phyloP scores from a whole-genome alignment of 73 alveolate genomes.

The Diophrys sp. region DNA sequence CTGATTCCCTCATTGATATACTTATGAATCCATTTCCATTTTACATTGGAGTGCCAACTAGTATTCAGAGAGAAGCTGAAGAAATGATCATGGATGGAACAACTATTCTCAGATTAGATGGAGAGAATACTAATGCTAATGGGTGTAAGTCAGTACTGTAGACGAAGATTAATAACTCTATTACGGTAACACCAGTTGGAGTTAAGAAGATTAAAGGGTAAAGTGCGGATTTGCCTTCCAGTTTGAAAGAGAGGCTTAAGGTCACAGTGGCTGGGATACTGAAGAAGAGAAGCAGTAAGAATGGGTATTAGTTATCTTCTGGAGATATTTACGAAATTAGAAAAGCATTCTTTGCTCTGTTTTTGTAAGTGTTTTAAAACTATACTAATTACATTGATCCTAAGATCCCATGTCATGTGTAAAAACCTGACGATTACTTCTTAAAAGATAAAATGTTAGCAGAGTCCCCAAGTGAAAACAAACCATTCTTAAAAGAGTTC shows the following conservation, averaged over 20 bases:
- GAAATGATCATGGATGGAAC: constrained; percentile 46
- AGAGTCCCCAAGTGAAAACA: constrained; percentile 23
- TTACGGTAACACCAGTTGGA: neutral
- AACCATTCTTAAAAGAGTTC: constrained; percentile 32
- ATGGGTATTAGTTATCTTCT: constrained; percentile 9
- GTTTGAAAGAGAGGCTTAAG: constrained; percentile 7
- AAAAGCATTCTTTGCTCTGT: constrained; percentile 29
- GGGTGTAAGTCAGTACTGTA: too few relatives aligned
- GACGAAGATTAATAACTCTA: neutral
- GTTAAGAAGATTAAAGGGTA: neutral
- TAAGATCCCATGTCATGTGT: neutral
- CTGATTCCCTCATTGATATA: constrained; percentile 41
- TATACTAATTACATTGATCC: constrained; percentile 18
- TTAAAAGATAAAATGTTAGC: constrained; percentile 11
- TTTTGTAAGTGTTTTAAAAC: constrained; percentile 17
- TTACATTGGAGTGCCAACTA: constrained; percentile 29
- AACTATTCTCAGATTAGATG: constrained; percentile 23
- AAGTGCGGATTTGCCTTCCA: constrained; percentile 42
- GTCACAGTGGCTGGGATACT: constrained; percentile 8
- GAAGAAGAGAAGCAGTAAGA: constrained; percentile 14
- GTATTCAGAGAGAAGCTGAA: constrained; percentile 18
- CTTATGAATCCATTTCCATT: constrained; percentile 50
- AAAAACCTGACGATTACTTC: constrained; percentile 13
- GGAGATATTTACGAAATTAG: constrained; percentile 31
- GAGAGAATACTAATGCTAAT: constrained; percentile 4